These are phyloP conservation scores for Pelargonium cotyledonis DNA, from an alignment of 441 rosid genomes.

Conservation along the genomic window DNA sequence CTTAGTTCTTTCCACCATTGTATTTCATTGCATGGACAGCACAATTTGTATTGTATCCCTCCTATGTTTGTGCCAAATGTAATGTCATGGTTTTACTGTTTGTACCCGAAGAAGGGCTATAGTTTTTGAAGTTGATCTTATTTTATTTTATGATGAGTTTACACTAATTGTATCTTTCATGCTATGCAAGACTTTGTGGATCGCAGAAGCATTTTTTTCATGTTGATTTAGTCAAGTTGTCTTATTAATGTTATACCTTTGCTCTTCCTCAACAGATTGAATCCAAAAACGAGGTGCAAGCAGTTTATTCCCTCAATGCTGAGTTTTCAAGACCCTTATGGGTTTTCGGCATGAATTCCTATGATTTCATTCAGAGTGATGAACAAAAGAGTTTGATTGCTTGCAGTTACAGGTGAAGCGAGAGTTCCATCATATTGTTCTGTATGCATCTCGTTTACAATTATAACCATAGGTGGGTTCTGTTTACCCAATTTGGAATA, in stretches of 20 bases:
- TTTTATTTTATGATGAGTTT: neutral
- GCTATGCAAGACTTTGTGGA: neutral
- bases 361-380: conserved; percentile 50
- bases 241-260: conserved; percentile 9
- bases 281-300: conserved; percentile 47
- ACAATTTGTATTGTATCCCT: neutral
- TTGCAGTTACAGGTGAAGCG: conserved; percentile 70
- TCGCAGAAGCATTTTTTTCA: conserved; percentile 1
- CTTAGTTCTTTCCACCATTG: neutral
- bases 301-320: conserved; percentile 55
- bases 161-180: neutral
- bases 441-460: conserved; percentile 6
- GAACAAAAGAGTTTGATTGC: conserved; percentile 57
- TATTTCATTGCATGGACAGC: neutral
- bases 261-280: conserved; percentile 44
- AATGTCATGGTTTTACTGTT: neutral
- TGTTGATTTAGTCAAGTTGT: neutral
- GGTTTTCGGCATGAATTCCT: conserved; percentile 76
- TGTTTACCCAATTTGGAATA: conserved; percentile 15
- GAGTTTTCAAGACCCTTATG: conserved; percentile 83
- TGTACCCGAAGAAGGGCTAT: neutral
- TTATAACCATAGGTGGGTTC: neutral
- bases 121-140: neutral
- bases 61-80: neutral
- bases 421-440: conserved; percentile 15